phyloP scores from a whole-genome alignment of 148 eudicot species.

The Limonium bicolor region DNA sequence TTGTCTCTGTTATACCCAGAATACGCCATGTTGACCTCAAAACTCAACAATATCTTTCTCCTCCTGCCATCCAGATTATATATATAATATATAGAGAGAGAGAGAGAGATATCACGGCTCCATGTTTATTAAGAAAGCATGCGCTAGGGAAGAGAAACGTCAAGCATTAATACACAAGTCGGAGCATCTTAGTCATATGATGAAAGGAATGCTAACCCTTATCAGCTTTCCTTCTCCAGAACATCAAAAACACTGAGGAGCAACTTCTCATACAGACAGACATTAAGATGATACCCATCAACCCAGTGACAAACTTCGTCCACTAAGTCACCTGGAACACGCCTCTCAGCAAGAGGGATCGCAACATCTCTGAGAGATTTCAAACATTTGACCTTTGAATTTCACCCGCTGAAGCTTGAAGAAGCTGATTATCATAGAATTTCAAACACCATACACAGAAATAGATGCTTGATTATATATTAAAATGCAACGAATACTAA shows the following conservation, averaged over 20 bases:
- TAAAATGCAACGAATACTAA: too few relatives aligned
- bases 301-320: constrained; percentile 99
- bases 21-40: constrained; percentile 96
- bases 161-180: too few relatives aligned
- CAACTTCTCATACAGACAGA: constrained; percentile 87
- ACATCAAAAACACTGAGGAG: constrained; percentile 92
- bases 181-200: too few relatives aligned
- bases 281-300: constrained; percentile 97
- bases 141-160: too few relatives aligned
- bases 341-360: constrained; percentile 92
- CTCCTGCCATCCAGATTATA: too few relatives aligned
- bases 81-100: too few relatives aligned
- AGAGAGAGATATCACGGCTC: too few relatives aligned
- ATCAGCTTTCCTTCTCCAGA: constrained; percentile 97
- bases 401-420: constrained; percentile 72
- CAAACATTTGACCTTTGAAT: constrained; percentile 80
- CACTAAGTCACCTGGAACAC: constrained; percentile 95
- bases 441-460: too few relatives aligned
- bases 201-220: constrained; percentile 76
- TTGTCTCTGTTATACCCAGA: constrained; percentile 87
- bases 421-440: constrained; percentile 73
- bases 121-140: too few relatives aligned
- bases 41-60: constrained; percentile 90
- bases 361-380: constrained; percentile 77
- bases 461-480: too few relatives aligned